These are phyloP conservation scores for Nicotiana benthamiana DNA, from an alignment of 257 asterid genomes.

Conservation along the genomic window DNA sequence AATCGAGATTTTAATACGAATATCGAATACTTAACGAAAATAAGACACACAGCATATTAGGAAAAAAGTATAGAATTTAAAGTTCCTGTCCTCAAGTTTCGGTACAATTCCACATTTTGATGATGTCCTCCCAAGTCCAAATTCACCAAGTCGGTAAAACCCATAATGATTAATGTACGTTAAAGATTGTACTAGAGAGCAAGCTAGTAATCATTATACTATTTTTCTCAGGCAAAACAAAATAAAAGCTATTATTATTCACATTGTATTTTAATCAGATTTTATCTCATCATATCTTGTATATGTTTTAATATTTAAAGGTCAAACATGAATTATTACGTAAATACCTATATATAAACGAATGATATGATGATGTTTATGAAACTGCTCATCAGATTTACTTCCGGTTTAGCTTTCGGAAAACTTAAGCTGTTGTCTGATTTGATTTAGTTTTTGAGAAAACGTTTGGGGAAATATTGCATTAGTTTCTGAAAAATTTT, in stretches of 20 bases:
- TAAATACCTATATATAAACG: not conserved
- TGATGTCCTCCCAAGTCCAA: too few species aligned
- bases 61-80: too few species aligned
- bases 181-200: too few species aligned
- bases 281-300: not conserved
- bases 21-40: too few species aligned
- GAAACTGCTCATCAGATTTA: not conserved
- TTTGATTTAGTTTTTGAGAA: not conserved
- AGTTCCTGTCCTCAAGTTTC: too few species aligned
- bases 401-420: not conserved
- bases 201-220: too few species aligned
- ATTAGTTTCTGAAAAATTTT: not conserved
- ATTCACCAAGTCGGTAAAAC: too few species aligned
- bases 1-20: too few species aligned
- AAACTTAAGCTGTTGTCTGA: not conserved
- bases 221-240: too few species aligned
- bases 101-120: too few species aligned
- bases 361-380: not conserved
- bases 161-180: too few species aligned
- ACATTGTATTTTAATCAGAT: not conserved
- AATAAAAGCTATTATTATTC: not conserved
- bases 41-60: too few species aligned
- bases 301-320: not conserved
- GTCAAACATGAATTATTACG: slow-evolving; percentile 2
- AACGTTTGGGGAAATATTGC: not conserved